A percentile compares a stretch with the other conserved stretches of the same genome.
These are phyloP conservation scores for Abortiporus biennis DNA, from an alignment of 1,284 basidiomycete genomes.

Conservation along the genomic window DNA sequence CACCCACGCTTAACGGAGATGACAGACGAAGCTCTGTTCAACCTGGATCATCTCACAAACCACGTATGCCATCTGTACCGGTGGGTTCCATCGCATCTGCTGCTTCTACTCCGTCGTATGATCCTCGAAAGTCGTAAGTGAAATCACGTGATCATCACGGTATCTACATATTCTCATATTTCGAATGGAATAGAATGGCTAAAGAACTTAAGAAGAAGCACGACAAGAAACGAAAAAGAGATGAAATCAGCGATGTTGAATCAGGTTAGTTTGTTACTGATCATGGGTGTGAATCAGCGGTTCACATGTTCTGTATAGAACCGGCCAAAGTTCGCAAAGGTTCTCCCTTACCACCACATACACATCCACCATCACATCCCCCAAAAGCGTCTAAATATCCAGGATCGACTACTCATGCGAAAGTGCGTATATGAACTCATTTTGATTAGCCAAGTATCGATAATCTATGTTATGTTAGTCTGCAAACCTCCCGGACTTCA, in stretches of 20 bases:
- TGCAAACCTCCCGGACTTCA: slow-evolving; percentile 49
- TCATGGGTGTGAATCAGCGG: background rate
- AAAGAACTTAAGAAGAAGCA: slow-evolving; percentile 64
- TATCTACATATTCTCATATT: slow-evolving; percentile 1
- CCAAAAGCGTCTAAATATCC: slow-evolving; percentile 49
- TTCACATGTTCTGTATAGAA: slow-evolving; percentile 26
- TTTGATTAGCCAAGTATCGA: background rate
- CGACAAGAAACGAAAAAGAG: slow-evolving; percentile 84
- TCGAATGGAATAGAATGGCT: slow-evolving; percentile 20
- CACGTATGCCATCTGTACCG: slow-evolving; percentile 33
- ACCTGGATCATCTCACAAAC: slow-evolving; percentile 25
- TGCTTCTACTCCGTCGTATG: slow-evolving; percentile 25
- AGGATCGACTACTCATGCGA: slow-evolving; percentile 36
- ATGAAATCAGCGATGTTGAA: slow-evolving; percentile 71
- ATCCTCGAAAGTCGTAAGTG: slow-evolving; percentile 37
- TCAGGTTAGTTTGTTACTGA: slow-evolving; percentile 34
- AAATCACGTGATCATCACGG: background rate
- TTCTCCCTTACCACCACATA: slow-evolving; percentile 37
- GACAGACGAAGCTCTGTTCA: slow-evolving; percentile 32
- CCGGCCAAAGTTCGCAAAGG: slow-evolving; percentile 48
- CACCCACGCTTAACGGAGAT: slow-evolving; percentile 44
- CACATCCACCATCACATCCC: slow-evolving; percentile 30
- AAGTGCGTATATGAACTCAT: slow-evolving; percentile 32
- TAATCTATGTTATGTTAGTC: no score
- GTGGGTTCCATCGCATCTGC: slow-evolving; percentile 29